phyloP scores from a whole-genome alignment of 2,329 filamentous ascomycete genomes.

The Colletotrichum sp. region DNA sequence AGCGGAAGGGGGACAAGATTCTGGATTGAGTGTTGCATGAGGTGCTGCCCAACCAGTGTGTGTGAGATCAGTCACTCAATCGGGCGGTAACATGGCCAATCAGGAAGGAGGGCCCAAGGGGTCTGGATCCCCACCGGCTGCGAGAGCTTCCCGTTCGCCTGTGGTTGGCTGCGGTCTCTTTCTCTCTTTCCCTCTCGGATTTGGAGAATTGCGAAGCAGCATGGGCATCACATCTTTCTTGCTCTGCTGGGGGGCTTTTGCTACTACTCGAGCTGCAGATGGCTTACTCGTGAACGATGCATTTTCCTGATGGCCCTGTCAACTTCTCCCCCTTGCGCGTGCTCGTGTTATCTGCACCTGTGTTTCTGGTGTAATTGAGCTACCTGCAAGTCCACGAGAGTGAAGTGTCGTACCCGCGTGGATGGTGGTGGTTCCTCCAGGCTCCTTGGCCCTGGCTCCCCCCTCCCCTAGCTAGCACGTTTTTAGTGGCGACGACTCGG shows the following conservation, averaged over 20 bases:
- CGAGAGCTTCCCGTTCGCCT: background rate
- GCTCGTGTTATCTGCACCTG: background rate
- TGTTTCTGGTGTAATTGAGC: background rate
- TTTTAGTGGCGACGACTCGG: background rate
- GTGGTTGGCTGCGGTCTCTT: background rate
- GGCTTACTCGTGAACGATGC: background rate
- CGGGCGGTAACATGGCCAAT: conserved; percentile 38
- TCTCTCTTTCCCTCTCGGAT: background rate
- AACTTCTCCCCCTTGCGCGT: background rate
- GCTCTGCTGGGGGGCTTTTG: background rate
- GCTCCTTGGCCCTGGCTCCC: background rate
- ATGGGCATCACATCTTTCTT: background rate
- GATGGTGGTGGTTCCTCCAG: background rate
- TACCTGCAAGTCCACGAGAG: background rate
- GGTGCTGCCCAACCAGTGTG: conserved; percentile 20
- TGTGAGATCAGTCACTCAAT: conserved; percentile 29
- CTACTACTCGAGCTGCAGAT: background rate
- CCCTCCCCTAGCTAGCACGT: background rate
- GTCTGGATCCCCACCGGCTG: background rate
- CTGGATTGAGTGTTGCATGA: conserved; percentile 6
- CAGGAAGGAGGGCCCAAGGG: conserved; percentile 11
- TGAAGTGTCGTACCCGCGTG: background rate
- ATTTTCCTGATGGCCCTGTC: background rate
- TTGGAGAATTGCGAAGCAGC: background rate
- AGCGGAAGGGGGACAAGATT: background rate